Percentiles rank a stretch among this genome's conserved stretches.
phyloP scores from a whole-genome alignment of 2,329 filamentous ascomycete species.

The Colletotrichum liriopes region DNA sequence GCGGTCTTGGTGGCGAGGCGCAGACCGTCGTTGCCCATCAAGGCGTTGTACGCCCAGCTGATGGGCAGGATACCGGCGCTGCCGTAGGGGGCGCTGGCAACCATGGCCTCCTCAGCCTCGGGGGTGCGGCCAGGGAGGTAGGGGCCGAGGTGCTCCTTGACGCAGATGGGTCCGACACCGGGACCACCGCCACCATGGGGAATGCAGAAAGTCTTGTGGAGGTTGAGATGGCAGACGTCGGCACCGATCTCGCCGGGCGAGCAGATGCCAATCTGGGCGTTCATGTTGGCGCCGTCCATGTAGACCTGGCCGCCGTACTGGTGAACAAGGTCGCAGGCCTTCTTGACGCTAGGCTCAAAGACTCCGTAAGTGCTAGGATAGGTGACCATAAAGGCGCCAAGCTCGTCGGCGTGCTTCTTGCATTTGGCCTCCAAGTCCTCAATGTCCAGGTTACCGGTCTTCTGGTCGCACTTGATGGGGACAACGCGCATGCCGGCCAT shows the following conservation, averaged over 20 bases:
- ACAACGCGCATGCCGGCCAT: slow-evolving; percentile 98
- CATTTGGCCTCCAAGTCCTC: slow-evolving; percentile 90
- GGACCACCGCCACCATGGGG: slow-evolving; percentile 96
- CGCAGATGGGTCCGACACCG: slow-evolving; percentile 93
- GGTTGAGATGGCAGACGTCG: slow-evolving; percentile 96
- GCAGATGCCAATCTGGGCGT: slow-evolving; percentile 95
- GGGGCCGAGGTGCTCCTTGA: slow-evolving; percentile 83
- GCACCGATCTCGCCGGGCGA: slow-evolving; percentile 96
- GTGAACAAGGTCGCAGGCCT: slow-evolving; percentile 89
- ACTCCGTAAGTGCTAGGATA: slow-evolving; percentile 97
- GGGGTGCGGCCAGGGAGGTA: slow-evolving; percentile 76
- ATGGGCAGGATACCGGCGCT: slow-evolving; percentile 95
- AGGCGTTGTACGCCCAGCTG: slow-evolving; percentile 94
- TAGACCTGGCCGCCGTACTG: slow-evolving; percentile 93
- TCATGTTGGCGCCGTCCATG: slow-evolving; percentile 99
- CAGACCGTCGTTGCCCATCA: slow-evolving; percentile 89
- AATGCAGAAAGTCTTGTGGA: slow-evolving; percentile 99
- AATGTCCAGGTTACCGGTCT: slow-evolving; percentile 91
- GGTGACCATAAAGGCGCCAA: slow-evolving; percentile 96
- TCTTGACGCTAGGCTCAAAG: slow-evolving; percentile 91
- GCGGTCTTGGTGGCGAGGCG: slow-evolving; percentile 93
- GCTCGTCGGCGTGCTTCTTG: slow-evolving; percentile 86
- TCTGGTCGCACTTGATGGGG: slow-evolving; percentile 89
- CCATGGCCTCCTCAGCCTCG: slow-evolving; percentile 65
- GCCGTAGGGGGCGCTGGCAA: slow-evolving; percentile 88